Evolutionary conservation across 2,329 filamentous ascomycete genomes (phyloP), one percentile per base, ranked within the genome.

Genomic region (Aspergillus amoenus): DNA sequence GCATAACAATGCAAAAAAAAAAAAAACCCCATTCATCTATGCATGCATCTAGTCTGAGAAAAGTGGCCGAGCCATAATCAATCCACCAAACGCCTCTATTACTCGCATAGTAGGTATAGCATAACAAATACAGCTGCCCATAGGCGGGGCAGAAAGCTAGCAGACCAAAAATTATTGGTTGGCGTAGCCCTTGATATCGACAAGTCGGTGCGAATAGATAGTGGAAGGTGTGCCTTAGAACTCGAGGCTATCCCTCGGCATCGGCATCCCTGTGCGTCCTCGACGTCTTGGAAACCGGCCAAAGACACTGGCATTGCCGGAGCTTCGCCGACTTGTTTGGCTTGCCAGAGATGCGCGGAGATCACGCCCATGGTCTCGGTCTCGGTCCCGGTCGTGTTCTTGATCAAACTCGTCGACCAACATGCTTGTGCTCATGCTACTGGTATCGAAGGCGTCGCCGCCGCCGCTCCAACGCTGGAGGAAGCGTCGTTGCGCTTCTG

Each of bases 211-310:
- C 13, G 30, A 13, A 45, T 24, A 45, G 22, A 45, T 24, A 45
- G 43, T 8, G 43, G 2, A 30, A 30, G 13, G 22, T 6, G 11
- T 37, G 32, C 2, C 11, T 21, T 43, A 43, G 21, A 56, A 73
- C 61, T 86, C 84, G 53, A 88, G 76, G 63, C 84, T 86, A 66
- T 79, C 75, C 55, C 80, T 72, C 15, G 78, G 74, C 8, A 68
- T 69, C 61, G 78, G 73, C 6, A 68, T 69, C 62, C 78, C 73
- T 22, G 65, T 64, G 21, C 43, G 42, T 24, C 51, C 51, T 48
- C 75, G 76, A 39, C 62, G 61, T 52, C 74, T 72, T 34, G 76
- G 72, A 55, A 80, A 72, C 49, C 74, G 66, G 17, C 73, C 70
- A 63, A 73, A 72, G 5, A 72, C 61, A 61, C 68, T 53, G 21